A percentile compares a stretch with the other conserved stretches of the same genome.
These are phyloP conservation scores for Cydonia oblonga DNA, from an alignment of 331 rosid genomes.

Conservation along the genomic window DNA sequence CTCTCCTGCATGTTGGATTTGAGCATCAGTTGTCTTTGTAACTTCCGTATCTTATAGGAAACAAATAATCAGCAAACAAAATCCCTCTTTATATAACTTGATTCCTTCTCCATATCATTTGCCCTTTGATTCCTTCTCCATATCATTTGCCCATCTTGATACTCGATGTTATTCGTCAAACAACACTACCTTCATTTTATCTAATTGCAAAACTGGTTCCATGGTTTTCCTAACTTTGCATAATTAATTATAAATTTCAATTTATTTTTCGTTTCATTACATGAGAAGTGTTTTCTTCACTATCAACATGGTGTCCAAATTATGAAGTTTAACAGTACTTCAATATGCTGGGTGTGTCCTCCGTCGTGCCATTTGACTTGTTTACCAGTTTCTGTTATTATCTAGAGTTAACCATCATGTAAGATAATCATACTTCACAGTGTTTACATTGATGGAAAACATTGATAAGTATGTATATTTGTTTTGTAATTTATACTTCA, in stretches of 20 bases:
- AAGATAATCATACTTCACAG: not conserved
- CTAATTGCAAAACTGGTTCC: not conserved
- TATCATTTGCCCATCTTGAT: not conserved
- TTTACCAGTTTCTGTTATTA: not conserved
- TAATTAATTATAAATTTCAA: not conserved
- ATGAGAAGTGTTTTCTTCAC: not conserved
- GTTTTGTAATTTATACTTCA: too few species aligned
- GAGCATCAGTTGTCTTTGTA: slow-evolving; percentile 2
- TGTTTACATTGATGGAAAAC: not conserved
- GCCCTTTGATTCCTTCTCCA: not conserved
- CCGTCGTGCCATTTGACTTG: not conserved
- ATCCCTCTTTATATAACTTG: not conserved
- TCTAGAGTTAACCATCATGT: not conserved
- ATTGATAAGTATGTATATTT: not conserved
- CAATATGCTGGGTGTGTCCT: not conserved
- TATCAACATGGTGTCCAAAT: not conserved
- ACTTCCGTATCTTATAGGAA: not conserved
- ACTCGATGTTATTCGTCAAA: not conserved
- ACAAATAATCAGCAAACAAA: not conserved
- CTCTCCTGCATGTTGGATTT: not conserved
- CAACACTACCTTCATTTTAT: not conserved
- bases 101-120: not conserved
- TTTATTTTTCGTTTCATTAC: not conserved
- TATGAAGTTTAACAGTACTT: not conserved
- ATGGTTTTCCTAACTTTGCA: not conserved